Percentiles rank a stretch among this genome's conserved stretches.
Conservation (phyloP, 2,329 filamentous ascomycete genomes). For the Rutstroemia sp. region DNA sequence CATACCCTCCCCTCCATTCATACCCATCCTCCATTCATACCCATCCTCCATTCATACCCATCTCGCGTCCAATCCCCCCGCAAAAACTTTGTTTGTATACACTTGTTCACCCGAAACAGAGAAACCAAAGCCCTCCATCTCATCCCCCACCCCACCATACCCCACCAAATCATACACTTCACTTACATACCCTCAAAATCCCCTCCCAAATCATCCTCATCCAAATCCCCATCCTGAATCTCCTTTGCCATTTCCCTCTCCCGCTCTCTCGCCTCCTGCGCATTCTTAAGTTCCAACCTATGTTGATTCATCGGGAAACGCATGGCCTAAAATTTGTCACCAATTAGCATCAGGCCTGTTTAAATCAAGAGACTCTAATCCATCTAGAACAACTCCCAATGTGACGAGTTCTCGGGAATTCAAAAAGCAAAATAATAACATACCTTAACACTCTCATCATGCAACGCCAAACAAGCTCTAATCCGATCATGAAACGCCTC, state of each 20-base stretch:
- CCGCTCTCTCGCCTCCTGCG: slow-evolving; percentile 92
- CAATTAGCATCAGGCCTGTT: too few relatives aligned
- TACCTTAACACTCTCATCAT: slow-evolving; percentile 98
- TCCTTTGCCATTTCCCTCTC: slow-evolving; percentile 98
- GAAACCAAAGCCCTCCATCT: not conserved
- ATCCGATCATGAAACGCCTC: slow-evolving; percentile 98
- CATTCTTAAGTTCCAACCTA: slow-evolving; percentile 92
- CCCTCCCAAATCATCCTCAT: slow-evolving; percentile 90
- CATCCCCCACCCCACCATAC: not conserved
- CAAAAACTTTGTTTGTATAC: too few relatives aligned
- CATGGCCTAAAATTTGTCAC: slow-evolving; percentile 72
- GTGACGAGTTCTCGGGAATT: too few relatives aligned
- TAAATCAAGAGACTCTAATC: too few relatives aligned
- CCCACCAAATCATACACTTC: slow-evolving; percentile 30
- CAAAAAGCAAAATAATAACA: too few relatives aligned
- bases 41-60: too few relatives aligned
- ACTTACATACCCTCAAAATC: slow-evolving; percentile 92
- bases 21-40: too few relatives aligned
- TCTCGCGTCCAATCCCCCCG: too few relatives aligned
- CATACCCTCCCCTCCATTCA: too few relatives aligned
- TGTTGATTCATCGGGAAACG: slow-evolving; percentile 99
- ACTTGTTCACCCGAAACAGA: too few relatives aligned
- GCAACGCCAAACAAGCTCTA: slow-evolving; percentile 78
- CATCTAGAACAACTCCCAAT: too few relatives aligned
- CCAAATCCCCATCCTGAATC: slow-evolving; percentile 94